Evolutionary conservation across 2,329 filamentous ascomycete species (phyloP).

Genomic region (Cyphellophora europaea): DNA sequence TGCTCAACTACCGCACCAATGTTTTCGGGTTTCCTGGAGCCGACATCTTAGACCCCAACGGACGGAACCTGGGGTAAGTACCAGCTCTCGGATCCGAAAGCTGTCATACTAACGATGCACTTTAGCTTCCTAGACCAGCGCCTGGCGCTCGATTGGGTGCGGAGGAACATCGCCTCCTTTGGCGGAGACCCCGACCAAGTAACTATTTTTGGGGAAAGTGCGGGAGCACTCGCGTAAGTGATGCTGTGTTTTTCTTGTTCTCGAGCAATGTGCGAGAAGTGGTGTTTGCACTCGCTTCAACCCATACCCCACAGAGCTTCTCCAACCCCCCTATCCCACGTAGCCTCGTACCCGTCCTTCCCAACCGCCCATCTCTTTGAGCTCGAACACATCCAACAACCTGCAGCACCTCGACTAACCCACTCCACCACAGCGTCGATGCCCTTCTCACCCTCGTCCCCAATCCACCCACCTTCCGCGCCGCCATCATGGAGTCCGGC

Average conservation of each 20-base stretch:
- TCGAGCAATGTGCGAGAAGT: no score
- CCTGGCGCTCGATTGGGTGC: slow-evolving; percentile 28
- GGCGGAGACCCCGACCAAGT: slow-evolving; percentile 26
- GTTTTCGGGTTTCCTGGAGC: slow-evolving; percentile 2
- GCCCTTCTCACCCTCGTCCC: slow-evolving; percentile 17
- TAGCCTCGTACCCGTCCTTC: slow-evolving; percentile 2
- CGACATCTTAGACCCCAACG: slow-evolving; percentile 20
- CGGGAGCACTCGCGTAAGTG: slow-evolving; percentile 23
- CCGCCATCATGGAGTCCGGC: slow-evolving; percentile 22
- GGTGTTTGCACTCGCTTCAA: no score
- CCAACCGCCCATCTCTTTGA: background rate
- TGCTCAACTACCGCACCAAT: slow-evolving; percentile 24
- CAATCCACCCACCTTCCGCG: slow-evolving; percentile 19
- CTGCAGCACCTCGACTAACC: no score
- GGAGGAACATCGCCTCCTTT: slow-evolving; percentile 27
- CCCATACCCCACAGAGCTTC: no score
- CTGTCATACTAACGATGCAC: no score
- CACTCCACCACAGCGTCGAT: slow-evolving; percentile 15
- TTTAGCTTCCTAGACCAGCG: slow-evolving; percentile 8
- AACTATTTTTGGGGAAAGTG: slow-evolving; percentile 30
- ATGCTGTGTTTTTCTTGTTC: no score
- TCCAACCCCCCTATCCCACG: background rate
- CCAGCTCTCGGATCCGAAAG: no score
- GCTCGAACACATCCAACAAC: no score
- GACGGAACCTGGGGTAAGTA: slow-evolving; percentile 55